Conservation (phyloP, 2,329 filamentous ascomycete genomes). For the Fusarium sp. region DNA sequence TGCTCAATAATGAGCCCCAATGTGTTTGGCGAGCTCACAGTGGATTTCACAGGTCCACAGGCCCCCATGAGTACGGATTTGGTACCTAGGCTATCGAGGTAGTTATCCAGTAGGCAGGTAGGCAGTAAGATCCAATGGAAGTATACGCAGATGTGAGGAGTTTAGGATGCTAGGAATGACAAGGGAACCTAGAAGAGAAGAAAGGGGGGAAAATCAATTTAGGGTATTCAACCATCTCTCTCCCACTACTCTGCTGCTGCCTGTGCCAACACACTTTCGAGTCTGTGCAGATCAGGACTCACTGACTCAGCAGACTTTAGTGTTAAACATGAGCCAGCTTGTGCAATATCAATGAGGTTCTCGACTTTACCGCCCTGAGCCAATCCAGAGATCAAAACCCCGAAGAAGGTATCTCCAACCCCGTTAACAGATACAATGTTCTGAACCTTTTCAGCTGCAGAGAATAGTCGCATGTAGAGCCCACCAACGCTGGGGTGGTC, state of each 20-base stretch:
- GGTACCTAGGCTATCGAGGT: background rate
- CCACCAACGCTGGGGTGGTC: conserved; percentile 70
- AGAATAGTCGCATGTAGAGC: conserved; percentile 81
- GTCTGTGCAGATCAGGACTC: conserved; percentile 60
- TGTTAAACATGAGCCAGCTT: conserved; percentile 81
- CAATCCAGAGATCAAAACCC: conserved; percentile 82
- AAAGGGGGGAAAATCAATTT: background rate
- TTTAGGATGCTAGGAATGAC: background rate
- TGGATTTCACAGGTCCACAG: background rate
- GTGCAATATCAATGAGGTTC: conserved; percentile 79
- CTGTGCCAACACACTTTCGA: conserved; percentile 53
- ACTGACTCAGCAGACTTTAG: conserved; percentile 81
- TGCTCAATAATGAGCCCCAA: no score
- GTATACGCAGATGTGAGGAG: background rate
- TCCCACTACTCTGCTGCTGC: conserved; percentile 29
- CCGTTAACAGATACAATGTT: conserved; percentile 92
- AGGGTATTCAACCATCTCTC: background rate
- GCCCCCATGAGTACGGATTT: background rate
- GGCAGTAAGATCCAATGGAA: background rate
- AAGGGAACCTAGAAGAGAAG: background rate
- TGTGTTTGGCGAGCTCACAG: background rate
- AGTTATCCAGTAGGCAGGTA: background rate
- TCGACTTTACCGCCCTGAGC: conserved; percentile 65
- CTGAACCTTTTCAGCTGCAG: conserved; percentile 70
- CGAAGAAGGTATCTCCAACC: conserved; percentile 91